These are phyloP conservation scores for Nakataea oryzae DNA, from an alignment of 2,329 filamentous ascomycete species.

Conservation along the genomic window DNA sequence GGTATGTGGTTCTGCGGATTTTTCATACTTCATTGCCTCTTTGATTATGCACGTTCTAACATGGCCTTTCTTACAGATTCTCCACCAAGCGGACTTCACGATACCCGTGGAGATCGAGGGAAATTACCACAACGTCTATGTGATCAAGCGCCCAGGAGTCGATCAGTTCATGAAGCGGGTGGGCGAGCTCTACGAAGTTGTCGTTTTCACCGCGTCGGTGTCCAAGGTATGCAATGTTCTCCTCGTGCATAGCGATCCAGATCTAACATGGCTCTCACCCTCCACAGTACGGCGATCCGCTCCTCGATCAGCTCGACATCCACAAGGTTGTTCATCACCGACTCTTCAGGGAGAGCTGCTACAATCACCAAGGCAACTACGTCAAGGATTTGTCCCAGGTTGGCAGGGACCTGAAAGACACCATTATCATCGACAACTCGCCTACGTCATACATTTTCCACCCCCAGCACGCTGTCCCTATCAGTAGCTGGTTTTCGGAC, in stretches of 20 bases:
- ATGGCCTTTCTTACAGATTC: conserved; percentile 48
- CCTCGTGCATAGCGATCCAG: not conserved
- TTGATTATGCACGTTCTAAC: not conserved
- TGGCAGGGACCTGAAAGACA: conserved; percentile 88
- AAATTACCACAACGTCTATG: conserved; percentile 98
- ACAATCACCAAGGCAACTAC: conserved; percentile 98
- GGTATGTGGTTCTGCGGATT: conserved; percentile 37
- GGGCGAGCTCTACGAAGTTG: conserved; percentile 94
- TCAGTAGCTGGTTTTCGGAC: conserved; percentile 99
- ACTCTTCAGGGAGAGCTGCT: conserved; percentile 95
- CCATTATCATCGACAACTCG: conserved; percentile 99
- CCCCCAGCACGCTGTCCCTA: conserved; percentile 94
- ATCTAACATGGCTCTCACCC: conserved; percentile 11
- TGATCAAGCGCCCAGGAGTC: conserved; percentile 97
- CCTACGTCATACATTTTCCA: conserved; percentile 99
- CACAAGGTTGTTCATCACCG: conserved; percentile 94
- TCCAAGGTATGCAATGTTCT: conserved; percentile 61
- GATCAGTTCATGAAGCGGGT: conserved; percentile 99
- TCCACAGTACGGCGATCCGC: conserved; percentile 86
- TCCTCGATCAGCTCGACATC: conserved; percentile 93
- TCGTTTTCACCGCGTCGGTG: conserved; percentile 96
- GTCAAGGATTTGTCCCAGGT: conserved; percentile 98
- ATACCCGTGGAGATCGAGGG: conserved; percentile 98
- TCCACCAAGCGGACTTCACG: conserved; percentile 97
- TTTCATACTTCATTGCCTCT: not conserved